Conservation (phyloP, 345 rosid species). For the Reutealis trisperma region DNA sequence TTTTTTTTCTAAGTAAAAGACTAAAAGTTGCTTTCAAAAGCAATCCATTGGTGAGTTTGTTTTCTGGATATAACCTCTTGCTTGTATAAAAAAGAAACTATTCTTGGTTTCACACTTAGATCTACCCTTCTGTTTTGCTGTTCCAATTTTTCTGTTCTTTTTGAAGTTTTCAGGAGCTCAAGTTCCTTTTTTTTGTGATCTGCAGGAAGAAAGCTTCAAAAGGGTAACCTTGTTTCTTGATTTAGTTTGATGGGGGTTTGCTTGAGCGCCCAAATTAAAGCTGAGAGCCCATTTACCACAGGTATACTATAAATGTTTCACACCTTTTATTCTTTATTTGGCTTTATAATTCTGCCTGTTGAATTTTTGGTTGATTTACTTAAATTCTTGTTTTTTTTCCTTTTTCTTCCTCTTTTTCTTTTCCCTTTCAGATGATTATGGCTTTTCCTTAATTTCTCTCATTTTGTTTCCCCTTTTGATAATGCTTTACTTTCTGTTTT, state of each 20-base stretch:
- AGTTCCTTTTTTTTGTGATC: conserved; percentile 17
- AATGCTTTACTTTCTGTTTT: conserved; percentile 7
- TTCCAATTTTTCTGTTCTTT: conserved; percentile 15
- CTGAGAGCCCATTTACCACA: conserved; percentile 69
- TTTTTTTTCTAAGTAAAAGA: not conserved
- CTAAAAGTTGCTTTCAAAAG: conserved; percentile 18
- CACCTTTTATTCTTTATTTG: not conserved
- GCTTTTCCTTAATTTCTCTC: not conserved
- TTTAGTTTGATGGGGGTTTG: conserved; percentile 74
- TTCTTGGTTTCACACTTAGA: conserved; percentile 26
- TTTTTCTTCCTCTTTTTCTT: not conserved
- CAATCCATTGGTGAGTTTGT: conserved; percentile 8
- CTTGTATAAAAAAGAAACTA: not conserved
- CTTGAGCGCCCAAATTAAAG: conserved; percentile 85
- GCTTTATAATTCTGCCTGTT: not conserved
- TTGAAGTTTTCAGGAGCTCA: conserved; percentile 17
- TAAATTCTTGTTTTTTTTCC: not conserved
- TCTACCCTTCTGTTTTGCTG: conserved; percentile 34
- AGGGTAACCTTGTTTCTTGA: conserved; percentile 25
- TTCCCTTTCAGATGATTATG: not conserved
- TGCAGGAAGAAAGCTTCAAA: conserved; percentile 30
- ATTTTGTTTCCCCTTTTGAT: not conserved
- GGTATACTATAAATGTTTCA: conserved; percentile 38
- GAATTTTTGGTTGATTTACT: not conserved
- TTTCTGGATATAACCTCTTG: conserved; percentile 3